These are phyloP conservation scores for Wakefieldia striispora DNA, from an alignment of 768 basidiomycete genomes.

Conservation along the genomic window DNA sequence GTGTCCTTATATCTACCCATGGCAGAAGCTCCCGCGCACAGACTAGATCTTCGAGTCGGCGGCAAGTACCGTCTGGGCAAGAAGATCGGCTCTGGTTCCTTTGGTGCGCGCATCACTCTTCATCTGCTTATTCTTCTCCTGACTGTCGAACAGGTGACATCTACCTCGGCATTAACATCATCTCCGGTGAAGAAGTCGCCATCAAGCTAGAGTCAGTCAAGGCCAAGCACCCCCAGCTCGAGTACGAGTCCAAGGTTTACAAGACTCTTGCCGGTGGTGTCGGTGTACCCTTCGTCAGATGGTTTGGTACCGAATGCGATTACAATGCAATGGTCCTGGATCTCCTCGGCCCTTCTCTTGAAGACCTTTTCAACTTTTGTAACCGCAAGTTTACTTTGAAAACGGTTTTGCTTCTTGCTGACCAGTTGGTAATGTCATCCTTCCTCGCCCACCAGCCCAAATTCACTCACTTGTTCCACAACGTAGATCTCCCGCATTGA, in stretches of 20 bases:
- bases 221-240: conserved; percentile 99
- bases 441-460: conserved; percentile 31
- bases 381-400: conserved; percentile 98
- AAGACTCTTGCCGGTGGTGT: conserved; percentile 99
- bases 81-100: conserved; percentile 99
- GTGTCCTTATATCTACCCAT: conserved; percentile 38
- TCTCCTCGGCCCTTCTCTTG: conserved; percentile 88
- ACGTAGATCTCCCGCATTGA: conserved; percentile 94
- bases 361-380: conserved; percentile 92
- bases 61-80: conserved; percentile 98
- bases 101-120: conserved; percentile 58
- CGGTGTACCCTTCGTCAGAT: conserved; percentile 96
- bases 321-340: conserved; percentile 99
- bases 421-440: conserved; percentile 68
- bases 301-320: conserved; percentile 94
- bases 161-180: conserved; percentile 99
- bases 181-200: conserved; percentile 98
- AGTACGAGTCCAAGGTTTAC: conserved; percentile 94
- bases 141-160: conserved; percentile 72
- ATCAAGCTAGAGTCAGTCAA: conserved; percentile 99
- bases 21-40: conserved; percentile 70
- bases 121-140: conserved; percentile 1
- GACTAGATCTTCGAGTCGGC: conserved; percentile 85
- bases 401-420: conserved; percentile 94
- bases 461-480: conserved; percentile 31